Evolutionary conservation across 108 stramenopile species (phyloP), one percentile per base, ranked within the genome.

Genomic region (Licmophora abbreviata): DNA sequence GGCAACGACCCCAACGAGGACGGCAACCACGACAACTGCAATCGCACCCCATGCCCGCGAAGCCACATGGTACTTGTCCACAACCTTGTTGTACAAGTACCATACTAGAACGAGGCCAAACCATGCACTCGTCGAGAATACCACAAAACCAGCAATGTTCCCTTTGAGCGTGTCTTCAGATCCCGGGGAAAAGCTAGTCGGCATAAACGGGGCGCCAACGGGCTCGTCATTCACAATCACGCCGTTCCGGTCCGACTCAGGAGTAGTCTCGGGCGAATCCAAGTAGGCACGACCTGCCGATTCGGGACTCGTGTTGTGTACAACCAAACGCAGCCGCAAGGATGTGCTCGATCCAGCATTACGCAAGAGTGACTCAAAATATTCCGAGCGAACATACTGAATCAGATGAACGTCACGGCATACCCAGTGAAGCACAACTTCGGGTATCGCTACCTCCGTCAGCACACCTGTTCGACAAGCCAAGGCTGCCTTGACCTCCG

Each of bases 401-500:
- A 78, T 54, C 27, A 83, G 48, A 18, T 35, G 29, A n/a, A 22
- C 20, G 42, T 83, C 81, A 12, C 81, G 73, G 46, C 81, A 82
- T 0, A 82, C 49, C 81, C 81, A 82, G 35, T 77, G 76, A 2
- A 82, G 24, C 8, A 51, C 56, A 17, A 82, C 44, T 44, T 44
- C 10, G 9, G 34, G 34, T n/a, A n/a, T n/a, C n/a, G n/a, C n/a
- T n/a, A n/a, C 34, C 34, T 35, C 12, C 34, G 34, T 35, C 34
- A 35, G 11, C 9, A 9, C 12, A 35, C 12, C 12, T 35, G 9
- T 12, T 11, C 11, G 9, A 9, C 11, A 35, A 9, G 34, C 34
- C 34, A 35, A 35, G 34, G 34, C 32, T 22, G 24, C 3, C 45
- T 50, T 42, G 21, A 63, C 43, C 32, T 52, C 44, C 20, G n/a